phyloP scores from a whole-genome alignment of 768 basidiomycete genomes.

The Leccinellum luteum region DNA sequence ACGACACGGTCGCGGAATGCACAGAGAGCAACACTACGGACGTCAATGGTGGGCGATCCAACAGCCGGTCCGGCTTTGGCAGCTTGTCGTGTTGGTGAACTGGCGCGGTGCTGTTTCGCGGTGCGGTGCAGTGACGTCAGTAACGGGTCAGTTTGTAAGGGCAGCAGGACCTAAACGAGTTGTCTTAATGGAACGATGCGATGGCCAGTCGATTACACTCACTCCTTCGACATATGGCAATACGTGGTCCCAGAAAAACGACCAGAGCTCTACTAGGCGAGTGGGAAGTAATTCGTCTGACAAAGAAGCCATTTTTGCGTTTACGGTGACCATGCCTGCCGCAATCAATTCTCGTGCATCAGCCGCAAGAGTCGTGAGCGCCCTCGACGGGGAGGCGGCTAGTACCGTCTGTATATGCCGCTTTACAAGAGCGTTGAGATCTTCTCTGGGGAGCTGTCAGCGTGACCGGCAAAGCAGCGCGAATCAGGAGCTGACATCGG shows the following conservation, averaged over 20 bases:
- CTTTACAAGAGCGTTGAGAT: constrained; percentile 79
- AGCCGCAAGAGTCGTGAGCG: constrained; percentile 67
- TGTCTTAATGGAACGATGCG: background rate
- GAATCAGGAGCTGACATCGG: constrained; percentile 60
- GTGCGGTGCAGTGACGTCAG: constrained; percentile 67
- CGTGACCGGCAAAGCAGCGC: background rate
- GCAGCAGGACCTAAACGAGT: constrained; percentile 53
- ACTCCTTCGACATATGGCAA: constrained; percentile 88
- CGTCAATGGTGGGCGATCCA: constrained; percentile 59
- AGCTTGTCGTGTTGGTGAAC: constrained; percentile 52
- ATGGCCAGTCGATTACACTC: constrained; percentile 26
- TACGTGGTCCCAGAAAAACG: constrained; percentile 90
- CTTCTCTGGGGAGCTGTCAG: constrained; percentile 57
- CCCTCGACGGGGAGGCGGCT: constrained; percentile 69
- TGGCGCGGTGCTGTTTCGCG: constrained; percentile 51
- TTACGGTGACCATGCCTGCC: constrained; percentile 89
- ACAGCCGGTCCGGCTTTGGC: constrained; percentile 38
- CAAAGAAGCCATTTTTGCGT: constrained; percentile 71
- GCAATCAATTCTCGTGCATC: constrained; percentile 83
- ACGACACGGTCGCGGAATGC: constrained; percentile 81
- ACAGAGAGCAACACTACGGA: constrained; percentile 74
- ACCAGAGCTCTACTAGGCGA: constrained; percentile 85
- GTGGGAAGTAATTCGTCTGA: constrained; percentile 78
- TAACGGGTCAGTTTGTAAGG: constrained; percentile 58
- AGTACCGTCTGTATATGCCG: constrained; percentile 75